Percentiles rank a stretch among this genome's conserved stretches.
These are phyloP conservation scores for Colletotrichum sp. DNA, from an alignment of 2,329 filamentous ascomycete species.

Conservation along the genomic window DNA sequence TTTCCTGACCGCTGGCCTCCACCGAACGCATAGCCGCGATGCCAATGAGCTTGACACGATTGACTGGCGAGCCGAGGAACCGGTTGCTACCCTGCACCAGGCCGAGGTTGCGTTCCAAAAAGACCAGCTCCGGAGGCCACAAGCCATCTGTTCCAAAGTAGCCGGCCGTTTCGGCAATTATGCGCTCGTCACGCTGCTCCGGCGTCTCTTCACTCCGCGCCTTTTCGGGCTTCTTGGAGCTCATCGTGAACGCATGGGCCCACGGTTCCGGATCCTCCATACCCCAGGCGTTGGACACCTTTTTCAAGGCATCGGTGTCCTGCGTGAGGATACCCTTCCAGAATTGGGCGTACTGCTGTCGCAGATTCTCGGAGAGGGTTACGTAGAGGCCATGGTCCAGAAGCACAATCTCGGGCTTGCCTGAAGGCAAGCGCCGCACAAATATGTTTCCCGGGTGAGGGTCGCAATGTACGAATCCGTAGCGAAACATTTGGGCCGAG, in stretches of 20 bases:
- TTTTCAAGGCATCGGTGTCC: constrained; percentile 64
- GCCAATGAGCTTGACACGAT: constrained; percentile 70
- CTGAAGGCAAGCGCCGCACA: constrained; percentile 61
- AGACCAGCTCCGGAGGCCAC: constrained; percentile 75
- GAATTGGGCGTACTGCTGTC: constrained; percentile 59
- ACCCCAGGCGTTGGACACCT: constrained; percentile 66
- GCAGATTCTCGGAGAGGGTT: constrained; percentile 66
- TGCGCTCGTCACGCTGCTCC: constrained; percentile 71
- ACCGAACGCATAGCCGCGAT: background rate
- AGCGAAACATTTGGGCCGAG: constrained; percentile 74
- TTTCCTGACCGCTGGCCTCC: background rate
- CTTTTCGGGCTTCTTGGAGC: constrained; percentile 65
- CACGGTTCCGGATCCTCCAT: constrained; percentile 70
- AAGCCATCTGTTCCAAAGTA: constrained; percentile 73
- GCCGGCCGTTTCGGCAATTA: constrained; percentile 54
- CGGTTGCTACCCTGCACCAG: constrained; percentile 80
- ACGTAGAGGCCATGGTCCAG: constrained; percentile 76
- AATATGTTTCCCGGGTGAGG: constrained; percentile 73
- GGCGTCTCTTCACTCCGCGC: constrained; percentile 36
- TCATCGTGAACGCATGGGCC: constrained; percentile 68
- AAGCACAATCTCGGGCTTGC: constrained; percentile 62
- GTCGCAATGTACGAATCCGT: constrained; percentile 72
- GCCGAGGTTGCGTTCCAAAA: constrained; percentile 75
- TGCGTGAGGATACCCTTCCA: constrained; percentile 72
- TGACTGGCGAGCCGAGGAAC: constrained; percentile 75